Evolutionary conservation across 495 filamentous ascomycete genomes (phyloP).

Genomic region (Penicillium subrubescens): DNA sequence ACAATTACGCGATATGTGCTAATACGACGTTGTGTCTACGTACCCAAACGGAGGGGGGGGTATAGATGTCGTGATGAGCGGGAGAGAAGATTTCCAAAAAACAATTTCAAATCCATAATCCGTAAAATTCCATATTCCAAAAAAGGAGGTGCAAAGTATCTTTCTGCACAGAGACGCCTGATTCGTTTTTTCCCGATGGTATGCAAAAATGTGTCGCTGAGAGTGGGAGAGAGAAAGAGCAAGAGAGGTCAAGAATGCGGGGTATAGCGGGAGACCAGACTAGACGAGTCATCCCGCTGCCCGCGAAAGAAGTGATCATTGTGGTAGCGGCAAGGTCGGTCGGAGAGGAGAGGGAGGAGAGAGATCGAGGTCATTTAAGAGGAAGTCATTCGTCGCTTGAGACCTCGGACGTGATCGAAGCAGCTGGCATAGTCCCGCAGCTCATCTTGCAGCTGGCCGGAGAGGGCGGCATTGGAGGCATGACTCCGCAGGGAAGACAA

Average conservation of each 20-base stretch:
- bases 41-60: neutral
- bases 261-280: neutral
- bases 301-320: neutral
- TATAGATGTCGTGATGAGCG: constrained; percentile 10
- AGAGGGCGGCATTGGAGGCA: constrained; percentile 58
- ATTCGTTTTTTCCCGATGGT: constrained; percentile 7
- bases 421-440: constrained; percentile 83
- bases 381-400: constrained; percentile 58
- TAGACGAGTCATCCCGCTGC: neutral
- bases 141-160: neutral
- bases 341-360: neutral
- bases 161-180: constrained; percentile 1
- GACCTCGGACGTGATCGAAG: constrained; percentile 79
- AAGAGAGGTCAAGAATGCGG: neutral
- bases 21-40: too few species aligned
- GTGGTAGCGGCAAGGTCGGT: neutral
- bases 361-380: constrained; percentile 19
- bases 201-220: constrained; percentile 21
- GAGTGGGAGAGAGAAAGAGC: constrained; percentile 1
- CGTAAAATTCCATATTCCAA: constrained; percentile 1
- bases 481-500: constrained; percentile 76
- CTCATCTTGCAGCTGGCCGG: constrained; percentile 76
- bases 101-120: constrained; percentile 6
- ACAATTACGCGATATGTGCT: too few species aligned
- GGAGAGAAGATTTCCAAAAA: neutral